These are phyloP conservation scores for Trichoderma asperellum DNA, from an alignment of 2,329 filamentous ascomycete genomes.

Conservation along the genomic window DNA sequence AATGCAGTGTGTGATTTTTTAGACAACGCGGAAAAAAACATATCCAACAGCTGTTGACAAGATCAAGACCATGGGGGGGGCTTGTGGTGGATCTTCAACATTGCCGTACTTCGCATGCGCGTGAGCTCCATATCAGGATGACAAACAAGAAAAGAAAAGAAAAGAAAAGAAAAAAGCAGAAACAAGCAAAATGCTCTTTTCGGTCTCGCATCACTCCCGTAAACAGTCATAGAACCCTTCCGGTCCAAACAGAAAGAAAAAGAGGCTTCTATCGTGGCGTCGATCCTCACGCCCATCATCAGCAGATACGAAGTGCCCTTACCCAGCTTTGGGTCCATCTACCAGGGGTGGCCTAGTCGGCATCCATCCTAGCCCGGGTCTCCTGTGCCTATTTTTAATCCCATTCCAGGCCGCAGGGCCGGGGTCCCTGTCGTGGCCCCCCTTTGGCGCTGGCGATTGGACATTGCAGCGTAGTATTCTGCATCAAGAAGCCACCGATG, in stretches of 20 bases:
- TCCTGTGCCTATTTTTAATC: conserved; percentile 28
- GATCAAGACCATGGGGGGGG: neutral
- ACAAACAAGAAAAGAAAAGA: neutral
- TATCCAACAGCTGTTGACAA: neutral
- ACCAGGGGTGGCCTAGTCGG: conserved; percentile 1
- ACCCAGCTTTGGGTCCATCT: conserved; percentile 13
- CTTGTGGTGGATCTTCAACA: neutral
- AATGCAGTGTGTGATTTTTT: neutral
- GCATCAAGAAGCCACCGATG: neutral
- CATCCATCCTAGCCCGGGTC: conserved; percentile 12
- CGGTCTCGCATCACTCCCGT: neutral
- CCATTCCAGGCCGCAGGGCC: neutral
- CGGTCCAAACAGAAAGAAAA: neutral
- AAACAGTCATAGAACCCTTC: neutral
- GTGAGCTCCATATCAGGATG: neutral
- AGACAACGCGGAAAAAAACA: neutral
- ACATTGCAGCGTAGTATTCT: neutral
- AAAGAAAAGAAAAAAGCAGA: neutral
- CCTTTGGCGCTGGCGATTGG: conserved; percentile 20
- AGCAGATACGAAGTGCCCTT: conserved; percentile 29
- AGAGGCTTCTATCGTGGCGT: conserved; percentile 17
- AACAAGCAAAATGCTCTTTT: neutral
- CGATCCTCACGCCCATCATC: conserved; percentile 26
- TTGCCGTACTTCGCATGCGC: neutral
- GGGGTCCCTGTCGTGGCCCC: neutral